A percentile compares a stretch with the other conserved stretches of the same genome.
These are phyloP conservation scores for Skeletonema grethae DNA, from an alignment of 108 stramenopile species.

Conservation along the genomic window DNA sequence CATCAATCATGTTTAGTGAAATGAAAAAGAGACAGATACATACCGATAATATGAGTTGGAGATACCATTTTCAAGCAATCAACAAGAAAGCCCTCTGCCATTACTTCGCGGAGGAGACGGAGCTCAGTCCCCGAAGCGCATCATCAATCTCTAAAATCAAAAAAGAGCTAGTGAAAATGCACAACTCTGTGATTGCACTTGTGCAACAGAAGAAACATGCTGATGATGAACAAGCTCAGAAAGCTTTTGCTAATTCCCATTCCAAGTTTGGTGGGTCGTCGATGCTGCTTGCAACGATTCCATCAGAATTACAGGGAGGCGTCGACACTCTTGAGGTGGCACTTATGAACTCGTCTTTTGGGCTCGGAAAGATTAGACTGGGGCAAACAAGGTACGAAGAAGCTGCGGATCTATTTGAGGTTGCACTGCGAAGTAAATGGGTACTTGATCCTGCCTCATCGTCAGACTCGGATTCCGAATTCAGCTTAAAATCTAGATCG, in stretches of 20 bases:
- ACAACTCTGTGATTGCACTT: conserved; percentile 28
- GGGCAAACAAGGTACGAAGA: conserved; percentile 30
- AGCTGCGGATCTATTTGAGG: conserved; percentile 37
- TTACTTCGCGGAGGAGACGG: conserved; percentile 25
- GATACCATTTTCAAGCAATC: conserved; percentile 32
- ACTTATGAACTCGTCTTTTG: conserved; percentile 32
- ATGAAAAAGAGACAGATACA: conserved; percentile 17
- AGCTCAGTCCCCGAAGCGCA: background rate
- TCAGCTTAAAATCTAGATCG: conserved; percentile 23
- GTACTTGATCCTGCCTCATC: conserved; percentile 43
- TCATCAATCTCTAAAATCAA: conserved; percentile 17
- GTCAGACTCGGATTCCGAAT: conserved; percentile 45
- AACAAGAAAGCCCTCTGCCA: conserved; percentile 39
- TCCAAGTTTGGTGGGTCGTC: conserved; percentile 16
- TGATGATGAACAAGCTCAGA: conserved; percentile 1
- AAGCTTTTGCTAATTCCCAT: background rate
- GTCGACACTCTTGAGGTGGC: conserved; percentile 31
- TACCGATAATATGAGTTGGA: conserved; percentile 14
- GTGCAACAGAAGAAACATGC: conserved; percentile 26
- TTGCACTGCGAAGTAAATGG: conserved; percentile 39
- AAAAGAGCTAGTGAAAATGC: conserved; percentile 36
- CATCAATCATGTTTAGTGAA: conserved; percentile 28
- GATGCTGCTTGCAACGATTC: conserved; percentile 17
- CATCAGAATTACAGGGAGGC: conserved; percentile 17
- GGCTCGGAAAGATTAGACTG: conserved; percentile 23